Evolutionary conservation across 495 filamentous ascomycete species (phyloP).

Genomic region (Durotheca rogersii): DNA sequence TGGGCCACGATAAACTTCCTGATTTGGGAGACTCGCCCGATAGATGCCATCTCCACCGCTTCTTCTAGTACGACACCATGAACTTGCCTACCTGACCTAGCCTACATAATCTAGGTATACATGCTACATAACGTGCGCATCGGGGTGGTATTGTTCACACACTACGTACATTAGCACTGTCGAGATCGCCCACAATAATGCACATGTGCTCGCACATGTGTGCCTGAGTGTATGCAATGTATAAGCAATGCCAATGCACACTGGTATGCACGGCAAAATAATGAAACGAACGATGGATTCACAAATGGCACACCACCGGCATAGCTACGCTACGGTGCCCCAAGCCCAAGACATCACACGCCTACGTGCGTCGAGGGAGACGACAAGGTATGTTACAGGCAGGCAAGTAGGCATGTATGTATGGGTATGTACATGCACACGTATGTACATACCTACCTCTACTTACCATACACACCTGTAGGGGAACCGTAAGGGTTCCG

Average conservation of each 20-base stretch:
- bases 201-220: constrained; percentile 1
- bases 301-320: constrained; percentile 22
- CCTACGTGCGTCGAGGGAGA: no score
- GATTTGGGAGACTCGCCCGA: constrained; percentile 31
- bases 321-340: no score
- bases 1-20: constrained; percentile 30
- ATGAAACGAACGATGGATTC: constrained; percentile 34
- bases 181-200: constrained; percentile 18
- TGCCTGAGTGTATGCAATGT: constrained; percentile 8
- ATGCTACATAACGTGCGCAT: no score
- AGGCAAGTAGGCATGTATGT: no score
- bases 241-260: not conserved
- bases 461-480: no score
- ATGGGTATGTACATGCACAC: no score
- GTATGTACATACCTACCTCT: no score
- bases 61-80: constrained; percentile 1
- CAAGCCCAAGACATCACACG: no score
- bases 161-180: constrained; percentile 8
- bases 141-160: no score
- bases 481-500: no score
- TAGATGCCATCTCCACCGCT: constrained; percentile 26
- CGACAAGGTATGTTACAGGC: no score
- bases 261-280: constrained; percentile 30
- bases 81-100: no score
- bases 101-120: constrained; percentile 4